These are phyloP conservation scores for Haplosporangium sp. DNA, from an alignment of 371 early-diverging fungal genomes.

Conservation along the genomic window DNA sequence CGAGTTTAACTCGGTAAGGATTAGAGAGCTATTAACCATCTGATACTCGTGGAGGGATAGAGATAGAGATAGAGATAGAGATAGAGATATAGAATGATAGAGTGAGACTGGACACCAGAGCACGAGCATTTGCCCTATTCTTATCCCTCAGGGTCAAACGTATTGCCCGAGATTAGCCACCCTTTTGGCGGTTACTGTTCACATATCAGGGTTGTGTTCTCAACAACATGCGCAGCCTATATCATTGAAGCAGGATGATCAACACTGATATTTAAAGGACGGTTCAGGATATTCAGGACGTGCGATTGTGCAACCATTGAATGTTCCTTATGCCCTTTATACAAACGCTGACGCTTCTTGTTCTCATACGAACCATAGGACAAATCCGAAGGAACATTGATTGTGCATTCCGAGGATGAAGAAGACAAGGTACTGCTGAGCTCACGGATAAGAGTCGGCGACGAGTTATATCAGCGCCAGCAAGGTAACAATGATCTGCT, in stretches of 20 bases:
- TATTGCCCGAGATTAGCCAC: too few species aligned
- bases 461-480: conserved; percentile 79
- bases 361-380: conserved; percentile 34
- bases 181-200: too few species aligned
- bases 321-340: background rate
- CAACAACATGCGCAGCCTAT: background rate
- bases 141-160: too few species aligned
- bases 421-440: conserved; percentile 66
- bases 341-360: too few species aligned
- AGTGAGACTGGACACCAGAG: too few species aligned
- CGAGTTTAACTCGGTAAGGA: conserved; percentile 64
- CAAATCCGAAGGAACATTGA: conserved; percentile 64
- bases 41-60: background rate
- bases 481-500: conserved; percentile 74
- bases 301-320: too few species aligned
- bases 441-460: conserved; percentile 70
- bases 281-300: too few species aligned
- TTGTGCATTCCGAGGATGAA: conserved; percentile 76
- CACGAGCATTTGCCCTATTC: too few species aligned
- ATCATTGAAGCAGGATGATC: background rate
- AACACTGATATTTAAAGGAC: background rate
- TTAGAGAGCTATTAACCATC: background rate
- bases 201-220: background rate
- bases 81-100: too few species aligned
- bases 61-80: background rate